Percentiles rank a stretch among this genome's conserved stretches.
Conservation (phyloP, 257 asterid species). For the Nicotiana tomentosiformis region DNA sequence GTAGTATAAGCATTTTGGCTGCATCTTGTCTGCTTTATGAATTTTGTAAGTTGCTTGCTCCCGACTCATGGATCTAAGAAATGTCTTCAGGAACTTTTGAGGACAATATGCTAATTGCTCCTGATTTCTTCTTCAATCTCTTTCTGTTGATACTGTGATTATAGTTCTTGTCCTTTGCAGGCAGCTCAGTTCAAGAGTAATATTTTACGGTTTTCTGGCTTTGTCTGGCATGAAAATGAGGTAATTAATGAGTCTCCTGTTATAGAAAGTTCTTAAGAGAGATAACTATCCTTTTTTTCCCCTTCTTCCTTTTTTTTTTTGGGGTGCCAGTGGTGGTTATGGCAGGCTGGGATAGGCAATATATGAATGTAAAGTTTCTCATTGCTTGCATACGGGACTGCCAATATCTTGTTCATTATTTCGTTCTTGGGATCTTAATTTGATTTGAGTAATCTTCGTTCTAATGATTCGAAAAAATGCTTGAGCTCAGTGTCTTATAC, state of each 20-base stretch:
- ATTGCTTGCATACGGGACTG: not conserved
- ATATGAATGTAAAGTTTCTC: not conserved
- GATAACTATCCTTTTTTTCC: not conserved
- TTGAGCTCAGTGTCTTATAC: not conserved
- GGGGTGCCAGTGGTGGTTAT: not conserved
- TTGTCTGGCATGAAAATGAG: slow-evolving; percentile 86
- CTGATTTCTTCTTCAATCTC: not conserved
- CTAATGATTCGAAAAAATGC: not conserved
- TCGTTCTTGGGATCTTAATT: not conserved
- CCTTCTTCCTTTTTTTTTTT: too few relatives aligned
- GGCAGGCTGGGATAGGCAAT: not conserved
- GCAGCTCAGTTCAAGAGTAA: slow-evolving; percentile 74
- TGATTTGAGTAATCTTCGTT: not conserved
- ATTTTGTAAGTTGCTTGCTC: not conserved
- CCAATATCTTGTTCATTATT: not conserved
- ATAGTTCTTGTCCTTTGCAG: slow-evolving; percentile 36
- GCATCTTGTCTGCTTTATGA: too few relatives aligned
- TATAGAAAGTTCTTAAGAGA: not conserved
- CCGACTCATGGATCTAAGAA: not conserved
- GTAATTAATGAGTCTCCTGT: slow-evolving; percentile 23
- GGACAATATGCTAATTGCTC: not conserved
- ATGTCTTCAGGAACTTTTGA: not conserved
- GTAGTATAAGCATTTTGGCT: too few relatives aligned
- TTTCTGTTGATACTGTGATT: slow-evolving; percentile 4
- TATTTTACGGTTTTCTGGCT: slow-evolving; percentile 80